Evolutionary conservation across 2,329 filamentous ascomycete genomes (phyloP).

Genomic region (Dactylellina haptotyla): DNA sequence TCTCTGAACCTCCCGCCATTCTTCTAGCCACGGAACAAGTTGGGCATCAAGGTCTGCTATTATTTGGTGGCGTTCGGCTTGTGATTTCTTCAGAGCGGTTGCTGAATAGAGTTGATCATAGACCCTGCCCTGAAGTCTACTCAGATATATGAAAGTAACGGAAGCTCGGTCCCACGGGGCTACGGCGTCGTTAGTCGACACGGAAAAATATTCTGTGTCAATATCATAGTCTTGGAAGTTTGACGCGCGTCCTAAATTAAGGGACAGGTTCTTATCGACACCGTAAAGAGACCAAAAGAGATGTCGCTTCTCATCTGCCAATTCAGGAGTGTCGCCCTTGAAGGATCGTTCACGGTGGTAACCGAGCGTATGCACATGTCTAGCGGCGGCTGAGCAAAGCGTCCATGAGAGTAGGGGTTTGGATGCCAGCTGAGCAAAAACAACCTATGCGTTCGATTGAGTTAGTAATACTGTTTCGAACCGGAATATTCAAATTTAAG

Average conservation of each 20-base stretch:
- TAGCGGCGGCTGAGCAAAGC: constrained; percentile 40
- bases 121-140: constrained; percentile 41
- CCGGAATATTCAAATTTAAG: neutral
- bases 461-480: neutral
- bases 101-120: constrained; percentile 50
- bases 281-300: constrained; percentile 51
- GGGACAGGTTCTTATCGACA: constrained; percentile 45
- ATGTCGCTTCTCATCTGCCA: constrained; percentile 48
- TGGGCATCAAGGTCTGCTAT: constrained; percentile 34
- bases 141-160: constrained; percentile 31
- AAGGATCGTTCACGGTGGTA: constrained; percentile 49
- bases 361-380: constrained; percentile 40
- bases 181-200: constrained; percentile 27
- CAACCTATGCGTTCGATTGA: constrained; percentile 12
- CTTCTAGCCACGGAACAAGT: constrained; percentile 35
- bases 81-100: constrained; percentile 44
- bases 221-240: constrained; percentile 52
- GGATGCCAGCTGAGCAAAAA: constrained; percentile 38
- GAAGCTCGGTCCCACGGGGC: constrained; percentile 43
- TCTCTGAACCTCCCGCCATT: constrained; percentile 43
- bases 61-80: constrained; percentile 32
- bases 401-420: constrained; percentile 49
- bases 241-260: constrained; percentile 43
- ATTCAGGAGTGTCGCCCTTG: constrained; percentile 25
- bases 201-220: constrained; percentile 37